A percentile compares a stretch with the other conserved stretches of the same genome.
These are phyloP conservation scores for Ophiobolus disseminans DNA, from an alignment of 2,329 filamentous ascomycete species.

Conservation along the genomic window DNA sequence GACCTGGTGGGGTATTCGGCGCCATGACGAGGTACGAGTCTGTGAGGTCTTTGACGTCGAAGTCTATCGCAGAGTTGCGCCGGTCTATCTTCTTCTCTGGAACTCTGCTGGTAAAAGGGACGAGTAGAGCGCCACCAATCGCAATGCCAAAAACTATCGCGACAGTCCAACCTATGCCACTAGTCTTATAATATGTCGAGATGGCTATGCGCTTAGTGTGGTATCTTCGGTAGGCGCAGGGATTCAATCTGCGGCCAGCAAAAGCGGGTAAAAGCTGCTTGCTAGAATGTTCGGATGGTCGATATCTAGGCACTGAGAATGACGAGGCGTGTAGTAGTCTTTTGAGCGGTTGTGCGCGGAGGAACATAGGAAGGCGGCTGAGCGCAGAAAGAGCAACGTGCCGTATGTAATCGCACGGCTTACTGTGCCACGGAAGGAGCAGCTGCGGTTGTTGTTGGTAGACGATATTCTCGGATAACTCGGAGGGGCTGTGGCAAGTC, in stretches of 20 bases:
- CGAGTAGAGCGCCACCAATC: conserved; percentile 41
- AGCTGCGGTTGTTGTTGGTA: not conserved
- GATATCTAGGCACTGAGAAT: conserved; percentile 15
- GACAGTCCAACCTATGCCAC: conserved; percentile 36
- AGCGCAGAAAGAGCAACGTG: conserved; percentile 1
- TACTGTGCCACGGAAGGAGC: not conserved
- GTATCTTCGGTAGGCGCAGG: conserved; percentile 17
- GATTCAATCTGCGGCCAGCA: conserved; percentile 14
- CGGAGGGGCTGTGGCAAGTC: conserved; percentile 4
- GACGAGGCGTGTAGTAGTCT: conserved; percentile 18
- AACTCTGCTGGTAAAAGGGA: conserved; percentile 23
- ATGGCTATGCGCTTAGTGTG: conserved; percentile 10
- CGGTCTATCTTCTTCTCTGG: conserved; percentile 13
- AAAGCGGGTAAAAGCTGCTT: conserved; percentile 20
- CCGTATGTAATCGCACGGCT: not conserved
- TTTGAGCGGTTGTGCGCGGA: conserved; percentile 26
- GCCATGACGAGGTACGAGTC: conserved; percentile 50
- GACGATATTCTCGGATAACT: conserved; percentile 1
- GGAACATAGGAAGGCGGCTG: conserved; percentile 33
- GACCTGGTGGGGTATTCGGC: conserved; percentile 65
- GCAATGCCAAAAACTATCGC: conserved; percentile 40
- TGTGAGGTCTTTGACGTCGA: conserved; percentile 30
- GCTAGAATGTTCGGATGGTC: conserved; percentile 9
- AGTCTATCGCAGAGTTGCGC: conserved; percentile 16
- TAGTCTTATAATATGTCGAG: conserved; percentile 22